These are phyloP conservation scores for Aspergillus clavatus DNA, from an alignment of 2,329 filamentous ascomycete species.

Conservation along the genomic window DNA sequence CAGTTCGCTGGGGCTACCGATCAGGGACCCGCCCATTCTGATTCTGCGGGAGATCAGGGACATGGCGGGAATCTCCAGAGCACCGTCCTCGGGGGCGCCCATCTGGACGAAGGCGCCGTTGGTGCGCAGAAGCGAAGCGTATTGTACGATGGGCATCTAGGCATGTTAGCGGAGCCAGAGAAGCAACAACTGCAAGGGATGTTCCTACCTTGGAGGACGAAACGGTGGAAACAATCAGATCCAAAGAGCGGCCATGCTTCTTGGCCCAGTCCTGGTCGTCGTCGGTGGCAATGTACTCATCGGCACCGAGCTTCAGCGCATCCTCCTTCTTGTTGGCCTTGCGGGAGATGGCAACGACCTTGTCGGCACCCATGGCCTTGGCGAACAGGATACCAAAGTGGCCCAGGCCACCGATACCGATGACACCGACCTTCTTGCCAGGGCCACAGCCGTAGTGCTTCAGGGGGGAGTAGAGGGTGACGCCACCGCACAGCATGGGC, in stretches of 20 bases:
- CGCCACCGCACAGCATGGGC: conserved; percentile 17
- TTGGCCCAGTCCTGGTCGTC: conserved; percentile 51
- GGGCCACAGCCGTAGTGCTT: conserved; percentile 14
- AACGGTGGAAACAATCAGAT: conserved; percentile 54
- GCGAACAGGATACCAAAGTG: conserved; percentile 17
- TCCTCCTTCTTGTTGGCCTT: conserved; percentile 48
- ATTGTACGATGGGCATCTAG: conserved; percentile 57
- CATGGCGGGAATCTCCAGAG: conserved; percentile 52
- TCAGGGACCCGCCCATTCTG: conserved; percentile 45
- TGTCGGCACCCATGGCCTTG: conserved; percentile 35
- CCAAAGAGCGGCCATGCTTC: conserved; percentile 45
- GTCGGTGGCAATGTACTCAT: conserved; percentile 52
- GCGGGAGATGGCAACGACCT: conserved; percentile 53
- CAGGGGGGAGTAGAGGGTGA: conserved; percentile 16
- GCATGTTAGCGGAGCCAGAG: background rate
- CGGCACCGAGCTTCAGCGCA: conserved; percentile 52
- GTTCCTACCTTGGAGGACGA: conserved; percentile 36
- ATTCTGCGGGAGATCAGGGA: conserved; percentile 49
- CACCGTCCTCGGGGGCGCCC: conserved; percentile 57
- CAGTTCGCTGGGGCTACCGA: conserved; percentile 39
- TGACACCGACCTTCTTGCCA: conserved; percentile 13
- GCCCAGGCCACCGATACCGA: conserved; percentile 12
- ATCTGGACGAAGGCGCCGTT: conserved; percentile 61
- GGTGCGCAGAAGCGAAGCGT: conserved; percentile 53
- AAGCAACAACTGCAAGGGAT: background rate